Evolutionary conservation across 2,329 filamentous ascomycete species (phyloP).

Genomic region (Ceratocystiopsis minuta): DNA sequence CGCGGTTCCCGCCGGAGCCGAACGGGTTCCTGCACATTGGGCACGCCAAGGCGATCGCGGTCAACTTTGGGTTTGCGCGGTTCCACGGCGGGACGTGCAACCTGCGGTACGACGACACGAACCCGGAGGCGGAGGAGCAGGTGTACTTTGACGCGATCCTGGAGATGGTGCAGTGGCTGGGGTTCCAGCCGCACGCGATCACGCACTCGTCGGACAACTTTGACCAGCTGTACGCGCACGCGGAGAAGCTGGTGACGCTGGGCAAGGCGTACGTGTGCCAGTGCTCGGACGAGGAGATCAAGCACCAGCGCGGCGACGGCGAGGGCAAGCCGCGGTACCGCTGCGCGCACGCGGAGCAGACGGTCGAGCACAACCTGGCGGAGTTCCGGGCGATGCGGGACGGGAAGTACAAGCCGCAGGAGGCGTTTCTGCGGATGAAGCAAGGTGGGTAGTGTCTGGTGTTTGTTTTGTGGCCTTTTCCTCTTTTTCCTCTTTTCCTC

Average conservation of each 20-base stretch:
- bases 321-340: slow-evolving; percentile 54
- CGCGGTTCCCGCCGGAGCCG: slow-evolving; percentile 69
- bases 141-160: slow-evolving; percentile 77
- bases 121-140: slow-evolving; percentile 84
- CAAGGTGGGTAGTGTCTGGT: slow-evolving; percentile 27
- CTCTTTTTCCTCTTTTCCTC: no score
- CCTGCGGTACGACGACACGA: slow-evolving; percentile 56
- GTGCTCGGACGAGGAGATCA: slow-evolving; percentile 67
- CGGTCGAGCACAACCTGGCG: slow-evolving; percentile 50
- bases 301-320: slow-evolving; percentile 66
- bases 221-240: slow-evolving; percentile 69
- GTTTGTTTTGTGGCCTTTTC: no score
- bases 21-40: slow-evolving; percentile 91
- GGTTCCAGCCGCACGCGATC: slow-evolving; percentile 58
- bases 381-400: slow-evolving; percentile 86
- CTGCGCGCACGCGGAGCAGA: slow-evolving; percentile 62
- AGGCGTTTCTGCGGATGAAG: slow-evolving; percentile 86
- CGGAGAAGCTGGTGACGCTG: slow-evolving; percentile 61
- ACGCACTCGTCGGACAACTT: slow-evolving; percentile 90
- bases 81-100: slow-evolving; percentile 48
- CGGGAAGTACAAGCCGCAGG: slow-evolving; percentile 72
- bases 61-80: slow-evolving; percentile 90
- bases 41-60: slow-evolving; percentile 84
- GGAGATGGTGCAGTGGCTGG: slow-evolving; percentile 75
- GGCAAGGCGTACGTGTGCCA: slow-evolving; percentile 73